Percentiles rank a stretch among this genome's conserved stretches.
phyloP scores from a whole-genome alignment of 2,329 filamentous ascomycete genomes.

The Fusarium graminum region DNA sequence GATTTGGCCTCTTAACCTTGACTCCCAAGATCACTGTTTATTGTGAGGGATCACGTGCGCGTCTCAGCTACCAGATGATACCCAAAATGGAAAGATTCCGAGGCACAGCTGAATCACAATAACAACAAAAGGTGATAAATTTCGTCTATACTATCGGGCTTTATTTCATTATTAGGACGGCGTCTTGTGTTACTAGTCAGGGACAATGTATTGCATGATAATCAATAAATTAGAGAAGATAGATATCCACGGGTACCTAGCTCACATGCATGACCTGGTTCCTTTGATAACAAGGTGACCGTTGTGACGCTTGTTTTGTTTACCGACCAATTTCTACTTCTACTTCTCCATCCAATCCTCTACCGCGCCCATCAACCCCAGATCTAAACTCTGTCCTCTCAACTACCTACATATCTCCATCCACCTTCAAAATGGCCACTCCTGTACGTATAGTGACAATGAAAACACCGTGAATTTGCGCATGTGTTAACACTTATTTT shows the following conservation, averaged over 20 bases:
- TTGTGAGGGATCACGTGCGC: conserved; percentile 24
- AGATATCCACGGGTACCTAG: background rate
- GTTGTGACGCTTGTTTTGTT: conserved; percentile 49
- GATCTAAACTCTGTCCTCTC: conserved; percentile 42
- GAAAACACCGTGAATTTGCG: background rate
- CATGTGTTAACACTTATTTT: conserved; percentile 41
- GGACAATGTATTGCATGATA: conserved; percentile 25
- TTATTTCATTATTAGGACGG: conserved; percentile 6
- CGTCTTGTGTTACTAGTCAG: conserved; percentile 27
- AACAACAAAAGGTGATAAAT: conserved; percentile 15
- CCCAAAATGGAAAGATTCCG: conserved; percentile 50
- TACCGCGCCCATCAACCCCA: conserved; percentile 45
- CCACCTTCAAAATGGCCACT: conserved; percentile 54
- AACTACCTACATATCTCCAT: conserved; percentile 32
- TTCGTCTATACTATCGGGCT: conserved; percentile 19
- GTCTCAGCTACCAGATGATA: background rate
- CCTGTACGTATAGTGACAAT: conserved; percentile 49
- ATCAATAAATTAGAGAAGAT: conserved; percentile 34
- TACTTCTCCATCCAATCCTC: conserved; percentile 19
- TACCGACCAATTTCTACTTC: conserved; percentile 46
- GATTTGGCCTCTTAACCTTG: background rate
- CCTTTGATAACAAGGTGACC: conserved; percentile 47
- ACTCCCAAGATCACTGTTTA: background rate
- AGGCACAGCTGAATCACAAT: conserved; percentile 40
- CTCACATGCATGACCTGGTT: conserved; percentile 29